Percentiles rank a stretch among this genome's conserved stretches.
These are phyloP conservation scores for Pseudonectria buxi DNA, from an alignment of 2,329 filamentous ascomycete species.

Conservation along the genomic window DNA sequence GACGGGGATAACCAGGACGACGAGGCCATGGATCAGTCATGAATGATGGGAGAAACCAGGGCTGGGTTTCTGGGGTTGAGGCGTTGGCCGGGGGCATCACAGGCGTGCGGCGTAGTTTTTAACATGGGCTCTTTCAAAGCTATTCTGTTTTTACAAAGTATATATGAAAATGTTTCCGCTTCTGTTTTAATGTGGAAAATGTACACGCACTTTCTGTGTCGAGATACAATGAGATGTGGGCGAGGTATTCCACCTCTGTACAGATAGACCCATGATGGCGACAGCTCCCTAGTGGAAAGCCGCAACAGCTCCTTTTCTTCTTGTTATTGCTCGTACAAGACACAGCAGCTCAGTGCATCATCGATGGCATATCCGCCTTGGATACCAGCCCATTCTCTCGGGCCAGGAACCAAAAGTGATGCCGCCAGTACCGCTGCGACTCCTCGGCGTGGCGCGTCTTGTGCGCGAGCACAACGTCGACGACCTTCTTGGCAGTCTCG, in stretches of 20 bases:
- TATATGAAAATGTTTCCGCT: not conserved
- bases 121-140: not conserved
- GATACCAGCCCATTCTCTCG: conserved; percentile 32
- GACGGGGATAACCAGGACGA: conserved; percentile 4
- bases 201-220: conserved; percentile 9
- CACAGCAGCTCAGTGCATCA: not conserved
- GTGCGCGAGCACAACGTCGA: conserved; percentile 23
- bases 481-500: conserved; percentile 27
- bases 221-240: conserved; percentile 7
- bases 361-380: conserved; percentile 12
- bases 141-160: not conserved
- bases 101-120: conserved; percentile 8
- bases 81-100: too few relatives aligned
- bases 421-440: conserved; percentile 35
- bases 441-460: conserved; percentile 18
- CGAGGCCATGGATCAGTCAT: conserved; percentile 26
- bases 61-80: too few relatives aligned
- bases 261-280: not conserved
- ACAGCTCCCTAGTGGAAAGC: not conserved
- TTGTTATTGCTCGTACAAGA: not conserved
- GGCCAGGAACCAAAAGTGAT: conserved; percentile 45
- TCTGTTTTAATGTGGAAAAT: conserved; percentile 6
- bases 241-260: conserved; percentile 16
- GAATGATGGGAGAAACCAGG: not conserved
- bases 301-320: not conserved